Base-by-base conservation (phyloP, 306 rosid species). In the Sicyos baderoa region DNA sequence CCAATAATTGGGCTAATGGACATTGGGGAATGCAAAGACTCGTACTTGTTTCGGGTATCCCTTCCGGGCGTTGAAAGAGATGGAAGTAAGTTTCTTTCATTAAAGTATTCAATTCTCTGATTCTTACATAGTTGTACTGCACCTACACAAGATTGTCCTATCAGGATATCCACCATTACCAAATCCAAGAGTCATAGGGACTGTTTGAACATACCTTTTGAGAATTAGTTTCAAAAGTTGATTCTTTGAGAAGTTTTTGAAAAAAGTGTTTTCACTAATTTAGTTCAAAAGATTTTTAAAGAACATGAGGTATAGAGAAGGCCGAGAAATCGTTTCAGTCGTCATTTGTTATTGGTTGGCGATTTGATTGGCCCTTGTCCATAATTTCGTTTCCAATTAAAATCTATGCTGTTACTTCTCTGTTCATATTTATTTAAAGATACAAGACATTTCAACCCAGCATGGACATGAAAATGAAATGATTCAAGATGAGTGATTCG, bases 21-120 rank as follows among this genome's bases (percentile, higher is more conserved):
- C 76, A 85, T 91, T 72, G 96, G 91, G 4, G 96, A 91, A 80
- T 82, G 82, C 51, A 84, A 87, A 55, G 96, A 91, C 64, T 76
- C 87, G 0, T 91, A 82, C 74, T 72, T 91, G 22, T 91, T 87
- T 68, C 95, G 95, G 4, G 80, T 86, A 47, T 84, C 94, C 73
- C 87, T 88, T 45, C 95, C 96, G 0, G 96, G 91, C 17, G 95
- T 85, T 51, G 83, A 79, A 35, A 81, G 94, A 83, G 91, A 86
- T 58, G 94, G 87, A 72, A 85, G 97, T 87, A 82, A 87, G 96
- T 54, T 37, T 74, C 71, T 19, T 63, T 9, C 17, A 5, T 62
- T 9, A 15, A 32, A 37, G n/a, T 47, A 72, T 44, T 50, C 23
- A 61, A 29, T 73, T 45, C 40, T 61, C 17, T 9, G 50, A 23